Percentiles rank a stretch among this genome's conserved stretches.
These are phyloP conservation scores for Cyclocybe cylindracea DNA, from an alignment of 768 basidiomycete genomes.

Conservation along the genomic window DNA sequence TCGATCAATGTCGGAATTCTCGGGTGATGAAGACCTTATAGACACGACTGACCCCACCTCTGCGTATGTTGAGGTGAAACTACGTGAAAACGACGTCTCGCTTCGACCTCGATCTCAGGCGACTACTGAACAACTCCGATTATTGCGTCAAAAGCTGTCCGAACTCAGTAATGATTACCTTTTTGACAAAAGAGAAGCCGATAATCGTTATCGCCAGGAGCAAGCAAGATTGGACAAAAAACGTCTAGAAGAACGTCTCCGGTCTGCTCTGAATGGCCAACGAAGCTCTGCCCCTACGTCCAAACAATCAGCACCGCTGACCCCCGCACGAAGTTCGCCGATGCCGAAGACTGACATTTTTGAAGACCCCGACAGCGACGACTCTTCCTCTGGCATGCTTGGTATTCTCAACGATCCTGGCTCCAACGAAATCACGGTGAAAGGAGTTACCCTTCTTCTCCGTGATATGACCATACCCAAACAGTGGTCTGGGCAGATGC, in stretches of 20 bases:
- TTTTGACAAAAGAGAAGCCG: slow-evolving; percentile 70
- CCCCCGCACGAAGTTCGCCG: slow-evolving; percentile 1
- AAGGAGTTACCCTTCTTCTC: slow-evolving; percentile 53
- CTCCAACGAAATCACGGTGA: slow-evolving; percentile 51
- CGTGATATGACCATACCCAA: slow-evolving; percentile 83
- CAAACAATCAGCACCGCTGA: neutral
- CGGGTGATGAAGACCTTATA: slow-evolving; percentile 2
- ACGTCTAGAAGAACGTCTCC: slow-evolving; percentile 44
- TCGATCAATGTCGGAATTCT: too few species aligned
- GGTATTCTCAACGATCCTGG: slow-evolving; percentile 72
- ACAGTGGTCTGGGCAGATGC: slow-evolving; percentile 79
- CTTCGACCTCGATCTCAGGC: slow-evolving; percentile 27
- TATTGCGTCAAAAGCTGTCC: slow-evolving; percentile 47
- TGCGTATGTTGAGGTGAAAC: slow-evolving; percentile 63
- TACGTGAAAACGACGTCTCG: slow-evolving; percentile 53
- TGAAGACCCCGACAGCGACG: slow-evolving; percentile 50
- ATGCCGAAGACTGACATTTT: slow-evolving; percentile 43
- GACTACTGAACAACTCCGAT: slow-evolving; percentile 26
- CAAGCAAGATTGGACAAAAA: slow-evolving; percentile 48
- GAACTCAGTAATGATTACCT: slow-evolving; percentile 60
- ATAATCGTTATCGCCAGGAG: slow-evolving; percentile 54
- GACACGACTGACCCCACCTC: slow-evolving; percentile 57
- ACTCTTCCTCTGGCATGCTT: slow-evolving; percentile 62
- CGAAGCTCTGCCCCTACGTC: neutral
- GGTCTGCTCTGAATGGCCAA: slow-evolving; percentile 8